Base-by-base conservation (phyloP, 75 land plant species). In the Sequoia sempervirens region DNA sequence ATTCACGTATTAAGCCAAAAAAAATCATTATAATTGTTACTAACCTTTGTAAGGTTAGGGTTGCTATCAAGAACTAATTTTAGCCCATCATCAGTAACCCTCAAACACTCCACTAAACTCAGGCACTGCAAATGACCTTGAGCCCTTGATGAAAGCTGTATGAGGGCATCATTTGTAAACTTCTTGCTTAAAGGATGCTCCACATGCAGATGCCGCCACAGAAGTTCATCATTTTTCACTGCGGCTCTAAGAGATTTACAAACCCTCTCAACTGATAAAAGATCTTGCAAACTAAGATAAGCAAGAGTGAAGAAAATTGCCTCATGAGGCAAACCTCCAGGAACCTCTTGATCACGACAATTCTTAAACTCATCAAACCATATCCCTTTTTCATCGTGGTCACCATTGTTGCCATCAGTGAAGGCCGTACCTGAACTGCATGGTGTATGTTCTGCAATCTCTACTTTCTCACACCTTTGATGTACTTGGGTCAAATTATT, bases 1-100 rank as follows among this genome's bases (percentile, higher is more conserved):
- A 10, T 30, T 34, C 73, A 70, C 37, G 2, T 70, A 32, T 28
- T 2, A 70, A 32, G 73, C 36, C 2, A 70, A 70, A 70, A 26
- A 32, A 23, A 70, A 4, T 66, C 70, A 70, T 70, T 12, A 6
- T 70, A 10, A 70, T 2, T 32, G n/a, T 12, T 46, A 89, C 91
- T 41, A 38, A 97, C 99, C 98, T 94, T 95, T 12, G 72, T 85
- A 68, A 95, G 84, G 70, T 70, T 82, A 13, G 91, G 94, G 72
- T 94, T 97, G 32, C 64, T 45, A 41, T 85, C 85, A 68, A 97
- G 84, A 74, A 97, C 90, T 1, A 30, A 74, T 79, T 87, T 89
- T 82, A 97, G 58, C 58, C 90, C 91, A 28, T 79, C 85, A 69
- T 95, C 96, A 12, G 95, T 88, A 64, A 97, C 87, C 84, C 79